phyloP scores from a whole-genome alignment of 2,329 filamentous ascomycete species.

The Curvularia sp. region DNA sequence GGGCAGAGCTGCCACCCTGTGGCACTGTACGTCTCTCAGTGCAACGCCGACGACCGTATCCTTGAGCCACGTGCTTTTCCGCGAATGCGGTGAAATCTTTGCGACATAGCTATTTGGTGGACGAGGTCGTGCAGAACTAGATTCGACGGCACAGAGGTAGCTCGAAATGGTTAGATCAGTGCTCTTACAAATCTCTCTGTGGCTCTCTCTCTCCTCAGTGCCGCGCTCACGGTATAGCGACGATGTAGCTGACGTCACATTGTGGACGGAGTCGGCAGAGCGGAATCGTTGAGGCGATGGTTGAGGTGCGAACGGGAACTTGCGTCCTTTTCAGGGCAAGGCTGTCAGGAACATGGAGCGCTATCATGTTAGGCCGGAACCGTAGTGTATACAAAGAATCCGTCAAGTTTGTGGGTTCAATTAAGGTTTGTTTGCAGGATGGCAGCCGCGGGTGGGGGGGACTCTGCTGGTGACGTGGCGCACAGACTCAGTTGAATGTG shows the following conservation, averaged over 20 bases:
- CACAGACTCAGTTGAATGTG: slow-evolving; percentile 12
- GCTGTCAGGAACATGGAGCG: neutral
- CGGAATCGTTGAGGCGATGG: slow-evolving; percentile 8
- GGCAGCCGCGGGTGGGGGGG: slow-evolving; percentile 15
- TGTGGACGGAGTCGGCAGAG: slow-evolving; percentile 7
- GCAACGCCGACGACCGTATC: neutral
- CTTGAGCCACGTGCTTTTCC: neutral
- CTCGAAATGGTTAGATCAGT: neutral
- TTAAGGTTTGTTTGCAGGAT: slow-evolving; percentile 17
- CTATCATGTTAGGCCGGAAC: neutral
- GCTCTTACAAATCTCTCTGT: neutral
- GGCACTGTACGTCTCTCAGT: neutral
- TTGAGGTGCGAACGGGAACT: slow-evolving; percentile 7
- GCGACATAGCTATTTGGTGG: neutral
- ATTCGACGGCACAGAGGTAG: neutral
- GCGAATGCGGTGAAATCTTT: neutral
- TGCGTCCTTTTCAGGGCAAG: slow-evolving; percentile 5
- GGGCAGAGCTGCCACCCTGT: slow-evolving; percentile 2
- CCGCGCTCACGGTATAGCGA: slow-evolving; percentile 3
- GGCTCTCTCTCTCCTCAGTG: neutral
- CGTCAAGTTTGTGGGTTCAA: slow-evolving; percentile 15
- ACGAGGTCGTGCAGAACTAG: neutral
- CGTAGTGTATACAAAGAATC: neutral
- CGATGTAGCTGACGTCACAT: slow-evolving; percentile 11
- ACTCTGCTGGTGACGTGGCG: slow-evolving; percentile 9